Evolutionary conservation across 345 rosid genomes (phyloP).

Genomic region (Lagerstroemia speciosa): DNA sequence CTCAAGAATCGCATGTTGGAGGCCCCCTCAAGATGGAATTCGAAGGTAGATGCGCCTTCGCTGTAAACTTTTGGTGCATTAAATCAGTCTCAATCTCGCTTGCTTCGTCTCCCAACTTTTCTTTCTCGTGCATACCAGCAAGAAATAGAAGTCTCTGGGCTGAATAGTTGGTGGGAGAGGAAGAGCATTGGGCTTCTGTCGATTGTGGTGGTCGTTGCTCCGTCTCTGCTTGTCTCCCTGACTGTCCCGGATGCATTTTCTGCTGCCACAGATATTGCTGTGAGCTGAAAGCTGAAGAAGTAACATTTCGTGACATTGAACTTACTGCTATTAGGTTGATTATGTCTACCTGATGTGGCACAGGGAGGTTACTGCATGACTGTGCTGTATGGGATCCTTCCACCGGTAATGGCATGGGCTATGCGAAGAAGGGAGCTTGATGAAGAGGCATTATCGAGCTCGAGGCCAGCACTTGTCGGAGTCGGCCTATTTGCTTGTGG

Average conservation of each 20-base stretch:
- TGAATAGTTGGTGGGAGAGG: conserved; percentile 28
- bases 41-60: conserved; percentile 13
- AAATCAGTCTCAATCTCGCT: neutral
- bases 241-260: conserved; percentile 55
- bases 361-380: conserved; percentile 74
- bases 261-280: conserved; percentile 57
- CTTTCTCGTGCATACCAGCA: neutral
- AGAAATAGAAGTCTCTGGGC: conserved; percentile 12
- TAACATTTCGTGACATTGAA: neutral
- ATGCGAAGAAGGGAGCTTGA: conserved; percentile 16
- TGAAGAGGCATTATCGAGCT: conserved; percentile 15
- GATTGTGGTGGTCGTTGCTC: conserved; percentile 34
- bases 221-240: conserved; percentile 42
- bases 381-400: conserved; percentile 53
- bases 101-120: neutral
- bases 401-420: conserved; percentile 70
- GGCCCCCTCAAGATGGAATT: conserved; percentile 7
- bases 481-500: conserved; percentile 40
- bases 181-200: conserved; percentile 35
- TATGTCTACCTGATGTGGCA: neutral
- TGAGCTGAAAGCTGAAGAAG: conserved; percentile 26
- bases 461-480: conserved; percentile 34
- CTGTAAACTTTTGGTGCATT: neutral
- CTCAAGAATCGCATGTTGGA: conserved; percentile 18
- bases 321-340: neutral